Base-by-base conservation (phyloP, 352 stramenopile species). In the Elongisporangium prolatum region DNA sequence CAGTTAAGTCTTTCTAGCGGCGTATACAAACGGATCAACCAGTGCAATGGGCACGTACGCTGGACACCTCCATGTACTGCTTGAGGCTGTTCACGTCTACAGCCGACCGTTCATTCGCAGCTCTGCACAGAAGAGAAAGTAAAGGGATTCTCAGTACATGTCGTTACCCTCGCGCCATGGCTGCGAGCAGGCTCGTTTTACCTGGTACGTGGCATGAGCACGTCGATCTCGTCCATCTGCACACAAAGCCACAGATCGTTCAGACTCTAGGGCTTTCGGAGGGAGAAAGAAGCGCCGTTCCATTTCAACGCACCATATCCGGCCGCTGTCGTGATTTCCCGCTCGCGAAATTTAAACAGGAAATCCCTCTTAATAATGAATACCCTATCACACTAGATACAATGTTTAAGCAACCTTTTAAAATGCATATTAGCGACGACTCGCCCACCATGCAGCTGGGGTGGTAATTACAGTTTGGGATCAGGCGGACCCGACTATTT, bases 121-220 rank as follows among this genome's bases (percentile, higher is more conserved):
- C 74, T 54, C 78, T 75, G 47, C 28, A 52, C 51, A 60, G 47
- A 48, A 53, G 0, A 53, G 48, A 16, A 28, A 13, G 21, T 14
- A 13, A 24, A 48, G 3, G 48, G 48, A 52, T 24, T 8, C 13
- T 52, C 7, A 1, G 9, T 20, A 50, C 40, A 50, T 17, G 66
- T 47, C 21, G 38, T 47, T 20, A 17, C 18, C 34, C 34, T n/a
- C 5, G 13, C 34, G n/a, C 20, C 38, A 22, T 51, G 34, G 34
- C 24, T 21, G 50, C 47, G 50, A 16, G 18, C 21, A 17, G 21
- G 3, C 10, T n/a, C 11, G 20, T 21, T 18, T 56, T 62, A 92
- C 83, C 73, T 86, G 50, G 80, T 90, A 21, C 83, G 80, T 38
- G 83, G 83, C 83, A 92, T 92, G 16, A 88, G 68, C 63, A 60